Evolutionary conservation across 73 alveolate genomes (phyloP), one percentile per base, ranked within the genome.

Genomic region (Halteria grandinella): DNA sequence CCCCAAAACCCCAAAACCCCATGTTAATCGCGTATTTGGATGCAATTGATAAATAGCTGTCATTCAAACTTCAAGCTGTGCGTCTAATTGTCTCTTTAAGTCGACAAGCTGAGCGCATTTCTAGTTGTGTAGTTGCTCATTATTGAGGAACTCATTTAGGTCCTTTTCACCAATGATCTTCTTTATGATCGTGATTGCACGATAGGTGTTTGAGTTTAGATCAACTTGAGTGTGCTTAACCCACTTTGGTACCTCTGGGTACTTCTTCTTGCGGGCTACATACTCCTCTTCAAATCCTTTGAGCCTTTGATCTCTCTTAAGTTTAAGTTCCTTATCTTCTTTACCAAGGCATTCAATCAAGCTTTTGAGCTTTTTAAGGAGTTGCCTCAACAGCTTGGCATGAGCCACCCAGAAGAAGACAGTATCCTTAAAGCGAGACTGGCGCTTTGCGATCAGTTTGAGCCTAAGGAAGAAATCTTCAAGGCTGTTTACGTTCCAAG

Each of bases 351-450:
- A 24, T 31, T 36, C 5, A 32, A 60, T 17, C 12, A 60, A 41
- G 10, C 17, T 5, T 10, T 37, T 37, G 18, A 60, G 77, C 59
- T 60, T 60, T 1, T 21, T 33, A 39, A 40, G 20, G 1, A 60
- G 57, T 37, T 60, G 43, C 29, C 77, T 60, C 24, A 60, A 21
- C n/a, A 60, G 77, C 20, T 60, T 60, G 6, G 77, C 77, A 37
- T 60, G 77, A 23, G 77, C 77, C 7, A 60, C 77, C 77, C 77
- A 60, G 59, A 60, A 60, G n/a, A 60, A 6, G 2, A 60, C 8
- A 20, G 1, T 21, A 23, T 60, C 77, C 2, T 55, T 24, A 15
- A 60, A 8, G n/a, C 29, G 37, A 11, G 49, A 18, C n/a, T 40
- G 3, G n/a, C 24, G 37, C 14, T 33, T 23, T 1, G 77, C 5